A percentile compares a stretch with the other conserved stretches of the same genome.
Conservation (phyloP, 345 rosid species). For the Isatis tinctoria region DNA sequence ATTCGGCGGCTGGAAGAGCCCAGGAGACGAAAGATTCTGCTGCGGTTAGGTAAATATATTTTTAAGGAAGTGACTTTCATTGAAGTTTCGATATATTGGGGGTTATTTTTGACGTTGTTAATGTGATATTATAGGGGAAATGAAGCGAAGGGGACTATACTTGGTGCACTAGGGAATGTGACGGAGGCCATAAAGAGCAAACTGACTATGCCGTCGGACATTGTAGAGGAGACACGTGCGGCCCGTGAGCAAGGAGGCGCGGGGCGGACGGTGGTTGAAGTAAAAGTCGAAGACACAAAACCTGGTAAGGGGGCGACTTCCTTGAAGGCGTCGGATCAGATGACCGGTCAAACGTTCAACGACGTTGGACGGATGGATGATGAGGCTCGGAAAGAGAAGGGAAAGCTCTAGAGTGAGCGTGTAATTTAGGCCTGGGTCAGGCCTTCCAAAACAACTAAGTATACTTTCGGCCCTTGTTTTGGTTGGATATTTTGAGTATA, state of each 20-base stretch:
- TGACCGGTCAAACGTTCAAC: slow-evolving; percentile 61
- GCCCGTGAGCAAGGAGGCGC: slow-evolving; percentile 35
- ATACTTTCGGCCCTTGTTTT: too few relatives aligned
- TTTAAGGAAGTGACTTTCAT: background rate
- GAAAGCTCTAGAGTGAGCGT: background rate
- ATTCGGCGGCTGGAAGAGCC: slow-evolving; percentile 6
- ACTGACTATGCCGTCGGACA: slow-evolving; percentile 34
- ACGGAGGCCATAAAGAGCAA: slow-evolving; percentile 43
- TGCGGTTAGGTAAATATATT: background rate
- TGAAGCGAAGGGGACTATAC: slow-evolving; percentile 34
- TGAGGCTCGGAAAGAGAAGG: background rate
- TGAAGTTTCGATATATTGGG: background rate
- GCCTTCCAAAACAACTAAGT: background rate
- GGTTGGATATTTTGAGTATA: too few relatives aligned
- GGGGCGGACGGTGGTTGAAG: slow-evolving; percentile 26
- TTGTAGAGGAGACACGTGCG: slow-evolving; percentile 34
- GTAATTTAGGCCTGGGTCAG: background rate
- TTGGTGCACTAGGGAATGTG: slow-evolving; percentile 33
- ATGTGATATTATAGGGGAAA: slow-evolving; percentile 23
- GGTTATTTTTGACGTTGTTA: background rate
- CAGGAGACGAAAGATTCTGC: slow-evolving; percentile 19
- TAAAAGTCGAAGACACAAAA: slow-evolving; percentile 12
- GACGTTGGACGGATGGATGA: slow-evolving; percentile 49
- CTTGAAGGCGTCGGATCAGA: slow-evolving; percentile 48
- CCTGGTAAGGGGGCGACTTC: slow-evolving; percentile 23